Base-by-base conservation (phyloP, 139 green algal species). In the Picochlorum sp. region DNA sequence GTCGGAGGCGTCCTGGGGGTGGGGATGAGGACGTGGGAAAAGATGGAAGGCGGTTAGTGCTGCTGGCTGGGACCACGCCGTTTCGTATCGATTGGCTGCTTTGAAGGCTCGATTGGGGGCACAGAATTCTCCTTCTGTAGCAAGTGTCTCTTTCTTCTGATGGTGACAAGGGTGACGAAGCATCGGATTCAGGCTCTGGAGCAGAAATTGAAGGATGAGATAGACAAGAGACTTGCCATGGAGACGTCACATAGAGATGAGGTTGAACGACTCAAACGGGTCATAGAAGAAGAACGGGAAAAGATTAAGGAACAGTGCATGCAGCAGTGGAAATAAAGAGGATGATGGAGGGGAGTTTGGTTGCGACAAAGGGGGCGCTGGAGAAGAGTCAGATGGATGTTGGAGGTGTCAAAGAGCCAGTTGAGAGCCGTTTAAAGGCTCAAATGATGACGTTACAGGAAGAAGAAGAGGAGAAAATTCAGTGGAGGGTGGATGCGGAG, bases 381-480 rank as follows among this genome's bases (percentile, higher is more conserved):
- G 56, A 49, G 5, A 62, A 56, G 7, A 49, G n/a, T 26, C 49
- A 69, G 18, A 21, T 54, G 15, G 62, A 58, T n/a, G 11, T 13
- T 24, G 10, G 16, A 21, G 16, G 20, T 44, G 11, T 6, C 58
- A 26, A 65, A 47, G 57, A 49, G 69, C 38, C 71, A 77, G 44
- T 51, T 77, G 47, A 50, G n/a, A n/a, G 28, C 13, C 49, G 59
- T 20, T 59, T 77, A 49, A 77, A 77, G 60, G 49, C 67, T 52
- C 71, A 77, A 63, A 77, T 77, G 71, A 57, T 77, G 41, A 54
- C 18, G 6, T 65, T 73, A 21, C 71, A 78, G 60, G 67, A 77
- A 23, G 66, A 78, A 13, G 71, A 78, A 47, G 71, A 78, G 52
- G 71, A 78, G 24, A 78, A 78, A 45, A 61, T 78, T 24, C 62